These are phyloP conservation scores for Candida michaelii DNA, from an alignment of 805 yeast genomes.

Conservation along the genomic window DNA sequence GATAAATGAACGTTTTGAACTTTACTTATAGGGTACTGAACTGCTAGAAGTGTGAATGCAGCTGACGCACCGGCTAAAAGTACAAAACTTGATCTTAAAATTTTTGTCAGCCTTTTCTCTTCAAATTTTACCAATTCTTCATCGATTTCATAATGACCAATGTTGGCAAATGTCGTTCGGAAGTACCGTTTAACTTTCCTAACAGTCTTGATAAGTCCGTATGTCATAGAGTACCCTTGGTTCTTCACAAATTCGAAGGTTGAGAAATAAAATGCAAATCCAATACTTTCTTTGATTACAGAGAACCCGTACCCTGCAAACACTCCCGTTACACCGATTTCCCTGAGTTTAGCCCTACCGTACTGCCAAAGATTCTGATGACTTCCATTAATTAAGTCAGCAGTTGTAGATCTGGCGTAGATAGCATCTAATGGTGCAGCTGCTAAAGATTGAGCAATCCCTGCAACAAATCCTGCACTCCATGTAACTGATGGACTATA, in stretches of 20 bases:
- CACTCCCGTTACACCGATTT: conserved; percentile 79
- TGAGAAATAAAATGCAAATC: conserved; percentile 81
- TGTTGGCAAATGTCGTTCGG: conserved; percentile 14
- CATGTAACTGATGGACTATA: conserved; percentile 54
- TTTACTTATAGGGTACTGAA: conserved; percentile 81
- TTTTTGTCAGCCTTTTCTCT: conserved; percentile 41
- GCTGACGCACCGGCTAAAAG: conserved; percentile 87
- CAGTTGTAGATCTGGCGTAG: conserved; percentile 73
- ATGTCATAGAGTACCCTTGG: conserved; percentile 53
- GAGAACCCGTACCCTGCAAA: conserved; percentile 88
- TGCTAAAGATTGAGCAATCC: conserved; percentile 81
- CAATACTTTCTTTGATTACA: conserved; percentile 72
- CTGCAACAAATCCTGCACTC: conserved; percentile 83
- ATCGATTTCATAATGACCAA: conserved; percentile 20
- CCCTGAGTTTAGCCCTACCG: conserved; percentile 63
- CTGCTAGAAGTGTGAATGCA: conserved; percentile 68
- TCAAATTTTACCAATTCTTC: conserved; percentile 28
- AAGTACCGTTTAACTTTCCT: conserved; percentile 37
- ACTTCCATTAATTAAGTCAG: conserved; percentile 65
- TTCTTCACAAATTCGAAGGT: conserved; percentile 80
- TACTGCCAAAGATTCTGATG: conserved; percentile 77
- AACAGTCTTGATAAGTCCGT: conserved; percentile 44
- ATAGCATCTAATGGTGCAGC: conserved; percentile 95
- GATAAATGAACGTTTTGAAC: conserved; percentile 78
- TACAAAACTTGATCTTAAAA: conserved; percentile 67